A percentile compares a stretch with the other conserved stretches of the same genome.
Conservation (phyloP, 2,329 filamentous ascomycete genomes). For the Cercospora sesami region DNA sequence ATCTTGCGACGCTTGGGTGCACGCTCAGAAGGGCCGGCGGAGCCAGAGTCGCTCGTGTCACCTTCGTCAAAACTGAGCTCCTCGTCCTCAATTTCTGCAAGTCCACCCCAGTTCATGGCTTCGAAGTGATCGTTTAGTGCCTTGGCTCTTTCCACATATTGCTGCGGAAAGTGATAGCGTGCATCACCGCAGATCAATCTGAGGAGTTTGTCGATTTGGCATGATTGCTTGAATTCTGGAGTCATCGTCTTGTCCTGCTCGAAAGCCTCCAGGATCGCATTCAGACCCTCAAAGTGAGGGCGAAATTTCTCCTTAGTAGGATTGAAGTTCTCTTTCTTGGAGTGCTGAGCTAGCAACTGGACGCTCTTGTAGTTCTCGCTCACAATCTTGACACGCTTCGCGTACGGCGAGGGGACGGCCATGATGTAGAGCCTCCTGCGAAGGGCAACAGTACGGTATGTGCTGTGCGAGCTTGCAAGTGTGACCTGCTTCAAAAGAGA, state of each 20-base stretch:
- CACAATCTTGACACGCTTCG: background rate
- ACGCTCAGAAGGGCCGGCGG: background rate
- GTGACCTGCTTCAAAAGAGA: no score
- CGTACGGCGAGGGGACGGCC: background rate
- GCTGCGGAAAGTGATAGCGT: conserved; percentile 22
- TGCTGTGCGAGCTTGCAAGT: background rate
- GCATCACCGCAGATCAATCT: conserved; percentile 18
- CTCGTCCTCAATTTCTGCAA: background rate
- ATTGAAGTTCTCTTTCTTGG: conserved; percentile 1
- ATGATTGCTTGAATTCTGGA: conserved; percentile 18
- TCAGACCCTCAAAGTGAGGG: conserved; percentile 21
- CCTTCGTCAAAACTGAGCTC: background rate
- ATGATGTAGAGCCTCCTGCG: background rate
- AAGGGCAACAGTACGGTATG: no score
- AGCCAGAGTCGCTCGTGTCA: background rate
- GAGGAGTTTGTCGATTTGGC: conserved; percentile 22
- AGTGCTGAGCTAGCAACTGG: conserved; percentile 9
- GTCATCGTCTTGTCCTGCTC: conserved; percentile 27
- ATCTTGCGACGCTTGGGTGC: conserved; percentile 9
- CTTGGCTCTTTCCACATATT: conserved; percentile 19
- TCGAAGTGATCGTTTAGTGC: conserved; percentile 26
- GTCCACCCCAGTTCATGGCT: conserved; percentile 26
- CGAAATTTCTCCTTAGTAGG: background rate
- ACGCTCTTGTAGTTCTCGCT: background rate
- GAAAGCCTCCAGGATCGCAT: conserved; percentile 24